Evolutionary conservation across 2,329 filamentous ascomycete species (phyloP).

Genomic region (Trichoderma brevicompactum): DNA sequence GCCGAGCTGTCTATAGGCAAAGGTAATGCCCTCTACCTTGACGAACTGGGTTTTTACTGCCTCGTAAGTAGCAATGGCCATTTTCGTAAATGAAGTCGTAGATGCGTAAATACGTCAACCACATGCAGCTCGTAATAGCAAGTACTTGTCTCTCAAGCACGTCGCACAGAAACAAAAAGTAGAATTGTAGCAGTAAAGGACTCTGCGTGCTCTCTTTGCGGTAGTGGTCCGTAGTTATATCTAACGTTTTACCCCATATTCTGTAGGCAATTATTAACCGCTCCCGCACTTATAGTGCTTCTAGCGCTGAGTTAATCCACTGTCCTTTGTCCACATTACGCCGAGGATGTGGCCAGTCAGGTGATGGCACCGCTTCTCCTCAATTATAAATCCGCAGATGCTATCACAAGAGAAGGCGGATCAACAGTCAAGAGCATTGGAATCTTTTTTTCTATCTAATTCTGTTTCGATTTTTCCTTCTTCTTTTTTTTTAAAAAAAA

Average conservation of each 20-base stretch:
- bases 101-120: neutral
- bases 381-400: neutral
- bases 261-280: neutral
- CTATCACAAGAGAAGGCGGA: neutral
- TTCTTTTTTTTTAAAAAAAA: too few relatives aligned
- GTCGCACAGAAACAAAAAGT: neutral
- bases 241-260: slow-evolving; percentile 11
- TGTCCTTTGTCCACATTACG: slow-evolving; percentile 1
- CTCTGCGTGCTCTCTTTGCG: neutral
- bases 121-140: neutral
- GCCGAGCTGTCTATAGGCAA: slow-evolving; percentile 42
- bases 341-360: neutral
- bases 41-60: slow-evolving; percentile 38
- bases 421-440: neutral
- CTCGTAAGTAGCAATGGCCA: slow-evolving; percentile 39
- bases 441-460: too few relatives aligned
- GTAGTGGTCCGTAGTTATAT: slow-evolving; percentile 1
- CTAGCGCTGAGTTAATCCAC: slow-evolving; percentile 7
- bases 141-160: neutral
- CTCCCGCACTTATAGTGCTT: slow-evolving; percentile 15
- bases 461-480: too few relatives aligned
- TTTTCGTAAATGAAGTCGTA: neutral
- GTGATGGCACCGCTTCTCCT: neutral
- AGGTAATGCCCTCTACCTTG: slow-evolving; percentile 39
- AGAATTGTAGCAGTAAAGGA: neutral